phyloP scores from a whole-genome alignment of 2,329 filamentous ascomycete species.

The Dactylellina cionopaga region DNA sequence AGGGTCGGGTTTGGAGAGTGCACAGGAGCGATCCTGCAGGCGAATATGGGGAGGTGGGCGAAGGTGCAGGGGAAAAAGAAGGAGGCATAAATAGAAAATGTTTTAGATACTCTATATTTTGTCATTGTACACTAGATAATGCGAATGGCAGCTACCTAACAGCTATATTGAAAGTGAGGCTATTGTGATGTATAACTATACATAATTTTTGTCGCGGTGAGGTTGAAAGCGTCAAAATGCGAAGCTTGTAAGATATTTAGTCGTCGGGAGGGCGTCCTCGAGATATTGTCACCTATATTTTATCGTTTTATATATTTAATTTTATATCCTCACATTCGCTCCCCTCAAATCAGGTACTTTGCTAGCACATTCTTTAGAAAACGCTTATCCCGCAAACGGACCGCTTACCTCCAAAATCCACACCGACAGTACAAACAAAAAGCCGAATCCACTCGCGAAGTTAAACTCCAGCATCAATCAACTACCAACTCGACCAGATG shows the following conservation, averaged over 20 bases:
- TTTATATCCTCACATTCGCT: too few relatives aligned
- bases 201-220: background rate
- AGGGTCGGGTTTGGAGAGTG: slow-evolving; percentile 82
- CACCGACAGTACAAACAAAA: background rate
- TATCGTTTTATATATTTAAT: too few relatives aligned
- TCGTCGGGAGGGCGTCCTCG: background rate
- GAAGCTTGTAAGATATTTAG: background rate
- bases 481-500: background rate
- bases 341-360: too few relatives aligned
- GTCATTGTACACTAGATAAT: background rate
- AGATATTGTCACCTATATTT: background rate
- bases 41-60: slow-evolving; percentile 55
- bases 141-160: too few relatives aligned
- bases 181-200: too few relatives aligned
- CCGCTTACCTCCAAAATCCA: background rate
- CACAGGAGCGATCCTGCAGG: slow-evolving; percentile 70
- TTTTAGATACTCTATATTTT: too few relatives aligned
- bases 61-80: slow-evolving; percentile 35
- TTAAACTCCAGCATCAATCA: slow-evolving; percentile 5
- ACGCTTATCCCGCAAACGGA: too few relatives aligned
- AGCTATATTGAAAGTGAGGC: too few relatives aligned
- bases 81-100: slow-evolving; percentile 9
- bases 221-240: slow-evolving; percentile 6
- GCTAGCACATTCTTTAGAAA: too few relatives aligned
- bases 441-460: background rate